Evolutionary conservation across 441 rosid genomes (phyloP).

Genomic region (Bruguiera hainesii): DNA sequence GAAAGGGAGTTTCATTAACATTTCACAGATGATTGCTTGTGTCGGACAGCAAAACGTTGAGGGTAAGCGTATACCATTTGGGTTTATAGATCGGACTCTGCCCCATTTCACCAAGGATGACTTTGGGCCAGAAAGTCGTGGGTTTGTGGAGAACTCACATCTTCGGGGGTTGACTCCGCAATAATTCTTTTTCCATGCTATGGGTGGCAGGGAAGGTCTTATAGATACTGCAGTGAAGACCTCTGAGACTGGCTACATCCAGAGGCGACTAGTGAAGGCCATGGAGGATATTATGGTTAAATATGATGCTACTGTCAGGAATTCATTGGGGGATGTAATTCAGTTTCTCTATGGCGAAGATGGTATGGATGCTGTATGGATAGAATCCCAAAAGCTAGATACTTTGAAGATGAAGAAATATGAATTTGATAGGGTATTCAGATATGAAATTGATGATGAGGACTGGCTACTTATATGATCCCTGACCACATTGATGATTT

Average conservation of each 20-base stretch:
- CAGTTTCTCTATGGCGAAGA: constrained; percentile 99
- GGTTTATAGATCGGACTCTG: constrained; percentile 83
- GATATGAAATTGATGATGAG: constrained; percentile 73
- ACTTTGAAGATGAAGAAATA: constrained; percentile 78
- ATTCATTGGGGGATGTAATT: constrained; percentile 94
- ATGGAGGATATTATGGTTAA: constrained; percentile 99
- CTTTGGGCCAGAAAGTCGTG: constrained; percentile 98
- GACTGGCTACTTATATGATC: constrained; percentile 72
- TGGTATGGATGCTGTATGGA: constrained; percentile 99
- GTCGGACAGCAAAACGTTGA: constrained; percentile 99
- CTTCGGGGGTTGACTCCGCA: constrained; percentile 98
- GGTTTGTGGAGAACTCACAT: constrained; percentile 97
- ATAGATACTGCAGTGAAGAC: constrained; percentile 98
- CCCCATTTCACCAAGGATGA: constrained; percentile 99
- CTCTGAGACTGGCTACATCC: constrained; percentile 98
- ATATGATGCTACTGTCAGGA: constrained; percentile 97
- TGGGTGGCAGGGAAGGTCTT: constrained; percentile 99
- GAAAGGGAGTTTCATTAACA: constrained; percentile 97
- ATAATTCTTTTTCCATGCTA: constrained; percentile 98
- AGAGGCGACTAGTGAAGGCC: constrained; percentile 97
- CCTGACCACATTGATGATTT: constrained; percentile 82
- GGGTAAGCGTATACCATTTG: constrained; percentile 97
- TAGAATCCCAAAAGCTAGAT: constrained; percentile 89
- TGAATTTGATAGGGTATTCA: constrained; percentile 70
- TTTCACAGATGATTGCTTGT: constrained; percentile 99